phyloP scores from a whole-genome alignment of 179 eudicot genomes.

The Gypsophila paniculata region DNA sequence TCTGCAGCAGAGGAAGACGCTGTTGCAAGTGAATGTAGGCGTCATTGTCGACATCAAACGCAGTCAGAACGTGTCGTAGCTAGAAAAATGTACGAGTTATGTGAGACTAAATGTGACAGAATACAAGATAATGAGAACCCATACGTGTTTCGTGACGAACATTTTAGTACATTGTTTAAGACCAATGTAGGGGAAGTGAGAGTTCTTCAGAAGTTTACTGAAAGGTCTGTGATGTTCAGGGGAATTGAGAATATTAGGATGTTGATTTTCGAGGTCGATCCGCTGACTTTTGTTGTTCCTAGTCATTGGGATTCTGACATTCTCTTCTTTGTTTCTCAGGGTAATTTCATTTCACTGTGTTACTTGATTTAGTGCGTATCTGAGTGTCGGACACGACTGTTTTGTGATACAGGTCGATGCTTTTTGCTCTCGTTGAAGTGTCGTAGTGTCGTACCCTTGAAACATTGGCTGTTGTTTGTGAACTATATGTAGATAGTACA shows the following conservation, averaged over 20 bases:
- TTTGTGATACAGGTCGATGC: too few species aligned
- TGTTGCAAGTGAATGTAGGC: too few species aligned
- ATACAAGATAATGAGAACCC: not conserved
- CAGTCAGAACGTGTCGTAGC: too few species aligned
- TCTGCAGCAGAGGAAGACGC: not conserved
- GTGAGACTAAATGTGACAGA: too few species aligned
- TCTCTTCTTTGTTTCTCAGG: constrained; percentile 16
- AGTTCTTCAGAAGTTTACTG: not conserved
- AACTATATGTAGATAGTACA: too few species aligned
- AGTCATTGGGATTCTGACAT: constrained; percentile 16
- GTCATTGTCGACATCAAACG: too few species aligned
- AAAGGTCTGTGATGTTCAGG: constrained; percentile 2
- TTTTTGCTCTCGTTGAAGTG: too few species aligned
- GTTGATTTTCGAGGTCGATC: constrained; percentile 7
- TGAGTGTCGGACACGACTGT: not conserved
- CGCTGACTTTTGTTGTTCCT: constrained; percentile 1
- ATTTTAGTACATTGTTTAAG: constrained; percentile 15
- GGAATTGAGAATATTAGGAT: constrained; percentile 16
- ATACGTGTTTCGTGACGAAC: not conserved
- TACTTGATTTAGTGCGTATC: not conserved
- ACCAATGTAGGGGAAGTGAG: not conserved
- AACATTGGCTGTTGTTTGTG: too few species aligned
- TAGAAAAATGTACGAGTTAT: too few species aligned
- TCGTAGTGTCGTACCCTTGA: too few species aligned
- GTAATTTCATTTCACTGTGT: not conserved